Base-by-base conservation (phyloP, 1,284 basidiomycete species). In the Athelia sp. region DNA sequence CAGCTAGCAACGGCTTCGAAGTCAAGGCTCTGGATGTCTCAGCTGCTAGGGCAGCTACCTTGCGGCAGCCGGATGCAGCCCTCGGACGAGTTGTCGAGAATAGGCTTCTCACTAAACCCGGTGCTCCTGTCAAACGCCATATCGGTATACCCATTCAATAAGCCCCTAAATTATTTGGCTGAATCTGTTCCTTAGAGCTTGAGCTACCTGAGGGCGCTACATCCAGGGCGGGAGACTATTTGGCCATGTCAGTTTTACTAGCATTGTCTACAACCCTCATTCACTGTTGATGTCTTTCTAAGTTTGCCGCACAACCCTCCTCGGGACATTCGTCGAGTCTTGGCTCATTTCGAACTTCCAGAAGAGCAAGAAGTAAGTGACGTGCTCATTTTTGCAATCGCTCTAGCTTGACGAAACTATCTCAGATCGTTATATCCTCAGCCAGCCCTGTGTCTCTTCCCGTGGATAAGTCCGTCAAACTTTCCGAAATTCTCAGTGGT, bases 171-270 rank as follows among this genome's bases (percentile, higher is more conserved):
- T n/a, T 23, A n/a, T 9, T 15, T 8, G n/a, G 22, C 43, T 44
- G 18, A 44, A 9, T 9, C 10, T 23, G 43, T 21, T 6, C 19
- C n/a, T 9, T 23, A 72, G 74, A 71, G 44, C 69, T 78, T 51
- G 61, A 69, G 53, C 63, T 77, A 6, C 75, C 75, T 2, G 65
- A 71, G 43, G 67, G 64, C n/a, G 60, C 64, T 52, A 67, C 63
- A 2, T 72, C 69, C 52, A 61, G 68, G 43, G 65, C 74, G 6
- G 76, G 76, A 13, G 76, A 79, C 57, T 78, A 79, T 54, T 65
- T 78, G 19, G 69, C 73, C 1, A 70, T 79, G 72, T 73, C 36
- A 52, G 67, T 57, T 18, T 22, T n/a, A 13, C 19, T 21, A n/a
- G 9, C 15, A 4, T 44, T n/a, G n/a, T 23, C 9, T 23, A n/a